phyloP scores from a whole-genome alignment of 2,329 filamentous ascomycete genomes.

The Xylogone sp. region DNA sequence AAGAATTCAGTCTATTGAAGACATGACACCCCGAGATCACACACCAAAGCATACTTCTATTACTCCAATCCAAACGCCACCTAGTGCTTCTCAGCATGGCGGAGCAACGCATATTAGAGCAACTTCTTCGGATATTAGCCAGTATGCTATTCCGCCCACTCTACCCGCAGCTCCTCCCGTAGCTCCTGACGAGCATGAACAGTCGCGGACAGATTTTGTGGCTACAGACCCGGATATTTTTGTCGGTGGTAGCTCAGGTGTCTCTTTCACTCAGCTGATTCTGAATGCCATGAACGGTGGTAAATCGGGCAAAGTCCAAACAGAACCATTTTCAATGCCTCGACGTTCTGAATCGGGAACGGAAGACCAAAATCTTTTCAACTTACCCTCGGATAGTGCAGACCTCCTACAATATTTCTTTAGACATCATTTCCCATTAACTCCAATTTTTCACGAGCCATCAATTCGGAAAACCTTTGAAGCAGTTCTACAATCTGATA shows the following conservation, averaged over 20 bases:
- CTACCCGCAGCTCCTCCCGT: neutral
- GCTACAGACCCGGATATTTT: neutral
- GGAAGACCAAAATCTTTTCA: neutral
- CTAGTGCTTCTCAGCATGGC: neutral
- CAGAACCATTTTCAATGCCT: neutral
- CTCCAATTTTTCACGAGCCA: conserved; percentile 1
- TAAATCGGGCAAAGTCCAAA: neutral
- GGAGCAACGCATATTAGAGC: neutral
- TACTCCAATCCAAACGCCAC: neutral
- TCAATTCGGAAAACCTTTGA: neutral
- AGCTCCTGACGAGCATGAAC: neutral
- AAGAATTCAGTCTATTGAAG: neutral
- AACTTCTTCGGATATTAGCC: neutral
- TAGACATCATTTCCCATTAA: neutral
- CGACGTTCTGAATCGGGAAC: neutral
- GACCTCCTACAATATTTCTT: neutral
- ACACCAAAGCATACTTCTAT: neutral
- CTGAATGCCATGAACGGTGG: conserved; percentile 10
- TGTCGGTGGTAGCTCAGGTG: neutral
- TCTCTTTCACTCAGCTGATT: conserved; percentile 10
- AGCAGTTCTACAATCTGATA: neutral
- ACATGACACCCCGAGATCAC: neutral
- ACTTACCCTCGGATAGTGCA: neutral
- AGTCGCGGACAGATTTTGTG: neutral
- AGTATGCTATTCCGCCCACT: neutral